Evolutionary conservation across 129 eudicot genomes (phyloP), one percentile per base, ranked within the genome.

Genomic region (Lactuca saligna): DNA sequence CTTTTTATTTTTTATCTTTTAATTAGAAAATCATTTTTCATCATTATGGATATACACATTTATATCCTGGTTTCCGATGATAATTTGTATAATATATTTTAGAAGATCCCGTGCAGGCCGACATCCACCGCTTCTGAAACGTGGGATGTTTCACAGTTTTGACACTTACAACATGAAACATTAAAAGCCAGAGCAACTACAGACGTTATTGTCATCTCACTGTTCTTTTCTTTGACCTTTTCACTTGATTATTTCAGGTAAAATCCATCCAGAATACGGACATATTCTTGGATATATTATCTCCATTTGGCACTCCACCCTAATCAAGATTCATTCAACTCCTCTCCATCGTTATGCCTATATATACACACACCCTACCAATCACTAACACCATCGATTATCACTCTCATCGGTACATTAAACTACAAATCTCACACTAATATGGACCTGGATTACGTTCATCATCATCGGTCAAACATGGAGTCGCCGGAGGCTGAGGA

Each of bases 291-390:
- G 41, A 69, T 75, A 60, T 50, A 66, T 15, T 39, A 8, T 44
- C 34, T 68, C 80, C 80, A 68, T 76, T 51, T 68, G 80, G 75
- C 69, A 53, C 31, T 41, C 17, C 78, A 67, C 69, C 42, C 55
- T n/a, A 50, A 61, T 20, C 72, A 76, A 61, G 80, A 76, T 68
- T 61, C 25, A 39, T 60, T 76, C 69, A 37, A 29, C 3, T 7
- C 32, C 65, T 13, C 65, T 13, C 49, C 16, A 51, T 57, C 35
- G 34, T 53, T 11, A 5, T 53, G 25, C 8, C 57, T 73, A 64
- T 64, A 73, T 72, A 64, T 64, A 64, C 53, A 12, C 0, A 46
- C 51, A 64, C 39, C 35, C 1, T 49, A 3, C 10, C 35, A 14
- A 15, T 10, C 39, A 55, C 57, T 46, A 20, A 13, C 12, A 57